Base-by-base conservation (phyloP, 1,139 yeast genomes). In the Candida gigantensis region DNA sequence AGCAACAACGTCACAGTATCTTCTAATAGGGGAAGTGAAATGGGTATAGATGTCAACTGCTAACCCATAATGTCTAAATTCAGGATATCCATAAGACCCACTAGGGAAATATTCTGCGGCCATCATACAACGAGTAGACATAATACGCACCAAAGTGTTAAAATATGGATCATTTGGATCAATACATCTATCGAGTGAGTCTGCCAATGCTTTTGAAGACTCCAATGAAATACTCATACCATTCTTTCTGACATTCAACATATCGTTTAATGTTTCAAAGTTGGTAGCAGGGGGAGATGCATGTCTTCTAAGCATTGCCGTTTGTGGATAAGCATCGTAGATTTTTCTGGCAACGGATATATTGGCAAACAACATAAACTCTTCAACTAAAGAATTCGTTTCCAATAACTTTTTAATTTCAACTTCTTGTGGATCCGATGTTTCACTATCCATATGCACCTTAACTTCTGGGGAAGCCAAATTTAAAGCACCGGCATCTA, bases 81-180 rank as follows among this genome's bases (percentile, higher is more conserved):
- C 98, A n/a, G 95, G 81, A 53, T 87, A 87, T 6, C 95, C 87
- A 53, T 74, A 87, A 11, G 85, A 79, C n/a, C 99, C 98, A 0
- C 96, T 79, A 6, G 95, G 82, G 69, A 94, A 94, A 58, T 94
- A 94, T 55, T 92, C 97, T 2, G 99, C 99, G 2, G 98, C 96
- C 85, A 89, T 87, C 98, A 94, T 94, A 65, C 98, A 92, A 55
- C 99, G 77, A 0, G 99, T 94, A 5, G 97, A 94, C 96, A 92
- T 85, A 46, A 94, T 92, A 63, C 99, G 83, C 7, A 92, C 75
- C 52, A 94, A 72, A 0, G 97, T 92, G 62, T 94, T 94, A 74
- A 94, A 89, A 55, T 88, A 94, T 5, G 90, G 84, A 58, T 92
- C 98, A 1, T 76, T 56, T 16, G 81, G 76, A 58, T 92, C 97